Conservation (phyloP, 768 basidiomycete genomes). For the Lentinus brumalis region DNA sequence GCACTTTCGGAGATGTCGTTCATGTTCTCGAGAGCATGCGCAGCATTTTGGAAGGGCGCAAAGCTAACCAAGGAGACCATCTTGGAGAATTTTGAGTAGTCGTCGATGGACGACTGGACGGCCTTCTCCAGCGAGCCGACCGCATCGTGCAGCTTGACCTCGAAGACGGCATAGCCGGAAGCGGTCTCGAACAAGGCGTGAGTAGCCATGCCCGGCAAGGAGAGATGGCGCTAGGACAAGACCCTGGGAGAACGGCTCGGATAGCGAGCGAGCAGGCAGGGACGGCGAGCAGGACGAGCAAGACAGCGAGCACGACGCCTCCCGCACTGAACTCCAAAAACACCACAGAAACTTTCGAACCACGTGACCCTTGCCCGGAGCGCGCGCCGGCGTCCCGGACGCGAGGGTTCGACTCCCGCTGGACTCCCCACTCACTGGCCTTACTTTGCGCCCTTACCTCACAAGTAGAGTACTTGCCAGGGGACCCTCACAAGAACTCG, state of each 20-base stretch:
- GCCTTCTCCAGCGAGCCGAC: conserved; percentile 77
- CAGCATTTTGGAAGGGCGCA: conserved; percentile 91
- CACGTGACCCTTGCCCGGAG: conserved; percentile 7
- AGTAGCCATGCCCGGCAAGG: conserved; percentile 55
- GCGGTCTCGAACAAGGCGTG: conserved; percentile 93
- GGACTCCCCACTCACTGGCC: too few relatives aligned
- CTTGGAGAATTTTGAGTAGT: conserved; percentile 86
- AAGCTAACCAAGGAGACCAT: conserved; percentile 92
- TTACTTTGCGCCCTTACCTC: too few relatives aligned
- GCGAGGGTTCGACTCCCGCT: too few relatives aligned
- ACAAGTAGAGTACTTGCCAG: too few relatives aligned
- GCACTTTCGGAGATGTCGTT: conserved; percentile 96
- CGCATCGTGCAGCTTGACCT: conserved; percentile 84
- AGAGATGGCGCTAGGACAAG: neutral
- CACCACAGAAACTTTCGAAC: conserved; percentile 19
- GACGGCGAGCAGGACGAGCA: conserved; percentile 10
- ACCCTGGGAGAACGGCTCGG: neutral
- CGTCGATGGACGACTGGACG: conserved; percentile 84
- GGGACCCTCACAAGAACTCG: too few relatives aligned
- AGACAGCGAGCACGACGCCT: conserved; percentile 12
- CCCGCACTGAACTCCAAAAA: conserved; percentile 6
- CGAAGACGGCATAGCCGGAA: conserved; percentile 92
- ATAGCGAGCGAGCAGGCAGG: neutral
- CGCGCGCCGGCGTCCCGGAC: too few relatives aligned
- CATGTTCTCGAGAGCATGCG: conserved; percentile 91